phyloP scores from a whole-genome alignment of 257 asterid species.

The Buddleja alternifolia region DNA sequence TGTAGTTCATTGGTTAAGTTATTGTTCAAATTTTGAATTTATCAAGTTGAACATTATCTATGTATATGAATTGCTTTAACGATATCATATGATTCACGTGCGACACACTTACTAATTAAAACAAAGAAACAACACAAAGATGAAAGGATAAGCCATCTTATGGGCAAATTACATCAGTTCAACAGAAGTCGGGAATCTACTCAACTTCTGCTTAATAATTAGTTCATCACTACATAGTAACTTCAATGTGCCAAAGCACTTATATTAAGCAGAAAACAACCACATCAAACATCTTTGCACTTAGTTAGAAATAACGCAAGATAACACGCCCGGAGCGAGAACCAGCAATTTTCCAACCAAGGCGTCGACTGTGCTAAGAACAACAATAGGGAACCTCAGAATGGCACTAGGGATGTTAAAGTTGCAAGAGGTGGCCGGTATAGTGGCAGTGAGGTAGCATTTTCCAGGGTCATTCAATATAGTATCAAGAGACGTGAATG shows the following conservation, averaged over 20 bases:
- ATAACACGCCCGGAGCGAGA: neutral
- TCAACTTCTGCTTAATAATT: neutral
- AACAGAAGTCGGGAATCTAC: neutral
- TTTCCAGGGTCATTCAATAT: neutral
- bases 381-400: constrained; percentile 20
- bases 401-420: constrained; percentile 4
- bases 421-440: neutral
- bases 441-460: neutral
- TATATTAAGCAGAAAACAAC: no score
- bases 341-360: constrained; percentile 10
- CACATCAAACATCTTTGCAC: neutral
- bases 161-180: neutral
- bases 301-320: neutral
- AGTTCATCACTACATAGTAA: neutral
- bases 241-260: neutral
- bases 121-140: neutral
- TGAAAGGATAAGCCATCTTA: neutral
- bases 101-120: neutral
- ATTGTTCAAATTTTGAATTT: no score
- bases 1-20: no score
- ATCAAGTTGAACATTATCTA: no score
- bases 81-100: no score
- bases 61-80: no score
- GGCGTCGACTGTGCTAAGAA: constrained; percentile 3
- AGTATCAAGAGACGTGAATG: neutral